A percentile compares a stretch with the other conserved stretches of the same genome.
Conservation (phyloP, 768 basidiomycete species). For the Lactifluus volemus region DNA sequence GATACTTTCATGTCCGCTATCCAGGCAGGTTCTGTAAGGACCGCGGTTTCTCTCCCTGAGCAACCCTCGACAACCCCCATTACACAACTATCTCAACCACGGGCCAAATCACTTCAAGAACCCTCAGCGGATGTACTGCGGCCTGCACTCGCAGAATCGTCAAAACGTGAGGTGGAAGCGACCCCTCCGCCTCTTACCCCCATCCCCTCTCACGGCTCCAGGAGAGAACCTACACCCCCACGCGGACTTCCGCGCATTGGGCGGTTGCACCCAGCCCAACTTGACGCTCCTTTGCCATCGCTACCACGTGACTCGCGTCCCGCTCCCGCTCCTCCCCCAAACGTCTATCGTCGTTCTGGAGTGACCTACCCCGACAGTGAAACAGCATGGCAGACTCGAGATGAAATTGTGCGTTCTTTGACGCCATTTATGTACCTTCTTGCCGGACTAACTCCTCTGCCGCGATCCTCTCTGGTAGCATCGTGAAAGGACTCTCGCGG, state of each 20-base stretch:
- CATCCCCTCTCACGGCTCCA: not conserved
- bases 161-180: not conserved
- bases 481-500: not conserved
- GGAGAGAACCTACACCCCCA: not conserved
- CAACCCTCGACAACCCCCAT: not conserved
- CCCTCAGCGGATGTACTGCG: not conserved
- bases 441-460: not conserved
- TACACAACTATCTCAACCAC: not conserved
- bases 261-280: not conserved
- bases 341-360: not conserved
- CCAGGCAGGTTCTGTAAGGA: not conserved
- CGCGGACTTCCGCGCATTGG: not conserved
- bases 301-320: not conserved
- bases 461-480: not conserved
- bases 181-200: not conserved
- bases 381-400: not conserved
- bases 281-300: not conserved
- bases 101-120: not conserved
- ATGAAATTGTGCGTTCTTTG: not conserved
- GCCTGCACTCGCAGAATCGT: not conserved
- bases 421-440: not conserved
- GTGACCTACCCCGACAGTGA: not conserved
- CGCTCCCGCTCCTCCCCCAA: not conserved
- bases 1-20: not conserved
- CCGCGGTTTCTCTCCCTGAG: not conserved